These are phyloP conservation scores for Zymoseptoria ardabiliae DNA, from an alignment of 2,329 filamentous ascomycete species.

Conservation along the genomic window DNA sequence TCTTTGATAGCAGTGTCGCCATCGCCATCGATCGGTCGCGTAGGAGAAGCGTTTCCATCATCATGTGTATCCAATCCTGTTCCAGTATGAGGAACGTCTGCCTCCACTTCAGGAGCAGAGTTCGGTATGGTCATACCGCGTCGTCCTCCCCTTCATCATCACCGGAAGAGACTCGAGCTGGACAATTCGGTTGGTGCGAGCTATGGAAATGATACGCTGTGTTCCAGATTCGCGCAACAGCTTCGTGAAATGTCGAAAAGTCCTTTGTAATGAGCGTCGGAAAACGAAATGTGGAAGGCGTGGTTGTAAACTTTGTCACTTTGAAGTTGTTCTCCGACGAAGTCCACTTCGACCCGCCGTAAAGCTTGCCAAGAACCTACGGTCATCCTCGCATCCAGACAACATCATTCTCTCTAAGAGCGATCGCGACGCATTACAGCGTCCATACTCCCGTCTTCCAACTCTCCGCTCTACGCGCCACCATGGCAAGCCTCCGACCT, in stretches of 20 bases:
- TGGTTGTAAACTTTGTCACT: too few relatives aligned
- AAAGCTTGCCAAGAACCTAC: too few relatives aligned
- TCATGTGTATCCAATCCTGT: neutral
- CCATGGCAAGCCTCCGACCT: constrained; percentile 23
- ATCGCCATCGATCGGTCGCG: constrained; percentile 6
- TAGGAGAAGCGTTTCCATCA: neutral
- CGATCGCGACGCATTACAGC: neutral
- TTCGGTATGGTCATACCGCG: constrained; percentile 12
- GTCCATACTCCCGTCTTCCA: neutral
- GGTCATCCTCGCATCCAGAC: too few relatives aligned
- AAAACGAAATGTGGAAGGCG: too few relatives aligned
- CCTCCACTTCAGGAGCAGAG: constrained; percentile 8
- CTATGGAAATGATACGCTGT: neutral
- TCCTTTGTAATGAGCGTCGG: too few relatives aligned
- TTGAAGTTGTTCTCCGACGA: too few relatives aligned
- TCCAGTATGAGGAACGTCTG: neutral
- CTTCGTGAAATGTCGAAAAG: too few relatives aligned
- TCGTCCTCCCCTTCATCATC: constrained; percentile 12
- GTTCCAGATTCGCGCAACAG: too few relatives aligned
- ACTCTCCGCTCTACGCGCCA: neutral
- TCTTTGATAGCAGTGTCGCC: constrained; percentile 5
- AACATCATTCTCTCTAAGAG: neutral
- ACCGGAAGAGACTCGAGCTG: neutral
- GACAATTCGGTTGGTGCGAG: neutral
- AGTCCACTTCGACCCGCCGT: too few relatives aligned